Base-by-base conservation (phyloP, 2,329 filamentous ascomycete species). In the Aspergillaceae sp. region DNA sequence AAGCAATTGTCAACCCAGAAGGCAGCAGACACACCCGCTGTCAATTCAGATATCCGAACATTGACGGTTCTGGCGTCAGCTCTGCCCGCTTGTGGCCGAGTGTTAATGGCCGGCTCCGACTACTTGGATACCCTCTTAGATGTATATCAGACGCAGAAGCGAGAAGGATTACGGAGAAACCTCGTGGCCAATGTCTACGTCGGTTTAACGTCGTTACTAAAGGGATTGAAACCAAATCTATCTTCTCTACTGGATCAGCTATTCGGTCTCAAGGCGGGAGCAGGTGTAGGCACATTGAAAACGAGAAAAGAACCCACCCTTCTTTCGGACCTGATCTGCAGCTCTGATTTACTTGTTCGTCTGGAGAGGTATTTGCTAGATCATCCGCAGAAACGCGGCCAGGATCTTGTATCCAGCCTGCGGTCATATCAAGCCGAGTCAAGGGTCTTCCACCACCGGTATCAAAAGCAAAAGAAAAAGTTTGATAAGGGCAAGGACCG, bases 21-120 rank as follows among this genome's bases (percentile, higher is more conserved):
- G 6, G n/a, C 51, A 37, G 34, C 49, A 33, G 51, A 50, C 3
- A 46, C 48, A 1, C 32, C 51, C 7, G 54, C 51, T 33, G 38
- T 60, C 10, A 47, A 57, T 9, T 42, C 48, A 37, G 58, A 65
- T 42, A 54, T 71, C 42, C 63, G 65, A 32, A 51, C 57, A 6
- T 54, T 73, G 46, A 72, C 68, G 7, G 55, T 69, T 26, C 53
- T 74, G 30, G 53, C 66, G 4, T 69, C 65, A 28, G 53, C 59
- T 28, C 59, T 70, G 46, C 65, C 68, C 26, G 57, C 74, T 27
- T 69, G 69, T 40, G 78, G 75, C 29, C 65, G 70, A 5, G 73
- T 86, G 54, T 83, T 95, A 56, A 78, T 94, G 55, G 85, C 85
- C 0, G 91, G 91, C 1, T 89, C 86, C 43, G 91, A 96, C 66